Evolutionary conservation across 257 asterid genomes (phyloP), one percentile per base, ranked within the genome.

Genomic region (Cordia subcordata): DNA sequence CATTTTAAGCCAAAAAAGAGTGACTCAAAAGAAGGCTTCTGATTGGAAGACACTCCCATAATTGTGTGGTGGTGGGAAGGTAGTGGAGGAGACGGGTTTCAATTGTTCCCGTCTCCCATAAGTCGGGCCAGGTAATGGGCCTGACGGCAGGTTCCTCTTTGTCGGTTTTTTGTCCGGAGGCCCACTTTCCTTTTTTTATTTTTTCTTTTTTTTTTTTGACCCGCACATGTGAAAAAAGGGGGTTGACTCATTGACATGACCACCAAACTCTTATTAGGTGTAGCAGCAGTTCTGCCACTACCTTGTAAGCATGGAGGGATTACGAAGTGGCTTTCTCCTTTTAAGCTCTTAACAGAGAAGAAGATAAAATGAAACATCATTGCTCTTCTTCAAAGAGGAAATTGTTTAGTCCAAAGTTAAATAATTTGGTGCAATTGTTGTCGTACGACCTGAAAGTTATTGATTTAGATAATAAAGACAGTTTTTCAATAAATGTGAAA

Each of bases 81-180:
- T n/a, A n/a, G n/a, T n/a, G n/a, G n/a, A n/a, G n/a, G n/a, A n/a
- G n/a, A n/a, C n/a, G n/a, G n/a, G n/a, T n/a, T n/a, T n/a, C n/a
- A n/a, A n/a, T n/a, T n/a, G n/a, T n/a, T n/a, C n/a, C n/a, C n/a
- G n/a, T n/a, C n/a, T n/a, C n/a, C n/a, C 4, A 3, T 27, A 27
- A 3, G 35, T 16, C 58, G 62, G 68, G 81, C 66, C 77, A 21
- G 19, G 15, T 11, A 62, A 42, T 62, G 64, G 80, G 78, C 76
- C 66, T 62, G 12, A 17, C 17, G 46, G 68, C 72, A 73, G 22
- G 57, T 19, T 55, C 55, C 63, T 51, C 64, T 53, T 62, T 79
- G 89, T 82, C 85, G 78, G 74, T 38, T 63, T 67, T 20, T 42
- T 79, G 85, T 74, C 82, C 61, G 72, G 67, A 78, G 83, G 68